Base-by-base conservation (phyloP, 108 stramenopile genomes). In the Fistulifera pelliculosa region DNA sequence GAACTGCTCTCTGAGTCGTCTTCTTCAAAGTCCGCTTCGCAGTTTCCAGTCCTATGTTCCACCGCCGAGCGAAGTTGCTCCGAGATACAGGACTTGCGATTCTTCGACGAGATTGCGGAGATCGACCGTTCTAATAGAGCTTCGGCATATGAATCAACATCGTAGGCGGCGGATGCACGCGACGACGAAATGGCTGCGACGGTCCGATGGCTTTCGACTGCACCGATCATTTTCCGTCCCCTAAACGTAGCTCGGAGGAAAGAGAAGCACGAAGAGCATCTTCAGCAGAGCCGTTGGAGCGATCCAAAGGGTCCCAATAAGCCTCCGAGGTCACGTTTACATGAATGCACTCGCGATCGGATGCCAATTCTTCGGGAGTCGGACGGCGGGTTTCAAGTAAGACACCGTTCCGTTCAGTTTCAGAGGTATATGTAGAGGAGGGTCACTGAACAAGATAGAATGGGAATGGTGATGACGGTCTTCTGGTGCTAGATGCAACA, bases 1-100 rank as follows among this genome's bases (percentile, higher is more conserved):
- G 39, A 18, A 71, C 62, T 0, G 56, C 70, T 0, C 17, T 35
- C 28, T 76, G 75, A 0, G 70, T 71, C 0, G 66, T 68, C 7
- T 1, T 15, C 21, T 56, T 2, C 0, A 76, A 12, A 0, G 70
- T 71, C n/a, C 38, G 0, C 28, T 48, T 42, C 0, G 75, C 75
- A 1, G 24, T 28, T 0, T 64, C 66, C 1, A 68, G 47, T 0
- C 66, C 47, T 18, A 53, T 54, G 14, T 42, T 47, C 71, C 71
- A 73, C 4, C 58, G 22, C 11, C 41, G 8, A 11, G 27, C 47
- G 5, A 60, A 22, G 17, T 35, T 2, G 2, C 25, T 25, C 2
- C 48, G 18, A 8, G 19, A 45, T 11, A 45, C 6, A 17, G 4
- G 19, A 4, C 11, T 45, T 45, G 4, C 44, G 44, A 6, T 45